phyloP scores from a whole-genome alignment of 2,329 filamentous ascomycete genomes.

The Tolypocladium cylindrosporum region DNA sequence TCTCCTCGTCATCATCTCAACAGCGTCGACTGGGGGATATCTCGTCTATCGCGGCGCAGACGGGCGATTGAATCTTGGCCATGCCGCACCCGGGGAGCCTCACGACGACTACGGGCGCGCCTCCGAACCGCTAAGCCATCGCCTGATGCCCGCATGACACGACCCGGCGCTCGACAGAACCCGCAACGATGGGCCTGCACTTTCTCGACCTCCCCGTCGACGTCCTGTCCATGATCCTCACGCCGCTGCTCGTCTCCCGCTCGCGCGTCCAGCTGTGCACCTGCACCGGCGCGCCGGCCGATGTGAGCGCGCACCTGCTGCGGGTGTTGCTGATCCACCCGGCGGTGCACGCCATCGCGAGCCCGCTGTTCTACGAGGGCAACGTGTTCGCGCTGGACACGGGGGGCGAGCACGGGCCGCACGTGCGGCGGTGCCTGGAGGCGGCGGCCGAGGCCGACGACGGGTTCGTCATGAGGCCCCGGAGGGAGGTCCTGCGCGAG shows the following conservation, averaged over 20 bases:
- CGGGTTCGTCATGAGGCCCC: slow-evolving; percentile 3
- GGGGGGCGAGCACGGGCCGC: slow-evolving; percentile 15
- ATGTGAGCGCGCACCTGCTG: slow-evolving; percentile 10
- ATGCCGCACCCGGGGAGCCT: too few relatives aligned
- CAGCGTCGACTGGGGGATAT: too few relatives aligned
- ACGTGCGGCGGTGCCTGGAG: slow-evolving; percentile 15
- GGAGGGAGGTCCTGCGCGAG: slow-evolving; percentile 10
- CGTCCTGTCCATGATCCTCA: slow-evolving; percentile 19
- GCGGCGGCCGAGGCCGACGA: slow-evolving; percentile 8
- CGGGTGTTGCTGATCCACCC: slow-evolving; percentile 22
- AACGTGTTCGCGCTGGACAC: slow-evolving; percentile 21
- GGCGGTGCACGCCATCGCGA: slow-evolving; percentile 19
- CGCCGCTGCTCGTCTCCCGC: slow-evolving; percentile 16
- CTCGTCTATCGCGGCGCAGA: too few relatives aligned
- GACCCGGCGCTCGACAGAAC: neutral
- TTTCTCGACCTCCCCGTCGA: slow-evolving; percentile 24
- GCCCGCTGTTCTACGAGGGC: slow-evolving; percentile 19
- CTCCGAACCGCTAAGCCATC: too few relatives aligned
- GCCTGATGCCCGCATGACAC: neutral
- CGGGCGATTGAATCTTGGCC: too few relatives aligned
- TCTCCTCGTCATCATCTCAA: too few relatives aligned
- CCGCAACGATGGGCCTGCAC: slow-evolving; percentile 9
- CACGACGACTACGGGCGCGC: too few relatives aligned
- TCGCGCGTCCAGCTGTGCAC: slow-evolving; percentile 16
- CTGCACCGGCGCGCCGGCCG: slow-evolving; percentile 10